phyloP scores from a whole-genome alignment of 805 yeast species.

The Kluyveromyces dobzhanskii region DNA sequence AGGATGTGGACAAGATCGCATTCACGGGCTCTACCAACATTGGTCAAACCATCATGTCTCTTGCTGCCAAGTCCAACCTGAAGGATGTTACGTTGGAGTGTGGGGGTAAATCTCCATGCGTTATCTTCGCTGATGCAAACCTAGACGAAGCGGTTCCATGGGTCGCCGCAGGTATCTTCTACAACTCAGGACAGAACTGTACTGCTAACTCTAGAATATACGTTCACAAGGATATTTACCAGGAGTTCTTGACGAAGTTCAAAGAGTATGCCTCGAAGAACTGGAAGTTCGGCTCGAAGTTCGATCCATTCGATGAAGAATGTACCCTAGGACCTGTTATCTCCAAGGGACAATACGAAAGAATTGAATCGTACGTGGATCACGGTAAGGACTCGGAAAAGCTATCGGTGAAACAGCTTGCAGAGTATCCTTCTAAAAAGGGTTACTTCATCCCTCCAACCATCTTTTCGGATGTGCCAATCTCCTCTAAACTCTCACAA shows the following conservation, averaged over 20 bases:
- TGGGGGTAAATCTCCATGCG: conserved; percentile 41
- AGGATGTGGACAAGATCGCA: conserved; percentile 37
- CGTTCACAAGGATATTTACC: conserved; percentile 43
- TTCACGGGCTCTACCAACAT: conserved; percentile 43
- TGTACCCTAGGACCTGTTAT: conserved; percentile 44
- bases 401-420: conserved; percentile 33
- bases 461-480: conserved; percentile 32
- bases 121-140: conserved; percentile 36
- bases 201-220: conserved; percentile 51
- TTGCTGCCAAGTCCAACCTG: conserved; percentile 31
- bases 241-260: conserved; percentile 37
- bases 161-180: conserved; percentile 43
- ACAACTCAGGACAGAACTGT: conserved; percentile 52
- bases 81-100: conserved; percentile 38
- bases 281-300: conserved; percentile 52
- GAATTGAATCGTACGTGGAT: conserved; percentile 34
- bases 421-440: conserved; percentile 14
- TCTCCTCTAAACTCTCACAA: conserved; percentile 29
- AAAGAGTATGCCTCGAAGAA: conserved; percentile 27
- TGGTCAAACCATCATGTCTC: conserved; percentile 32
- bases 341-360: conserved; percentile 37
- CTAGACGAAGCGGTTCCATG: conserved; percentile 36
- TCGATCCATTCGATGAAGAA: conserved; percentile 34
- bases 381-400: conserved; percentile 37
- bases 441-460: conserved; percentile 37